These are phyloP conservation scores for Cystobasidiaceae sp. DNA, from an alignment of 1,284 basidiomycete species.

Conservation along the genomic window DNA sequence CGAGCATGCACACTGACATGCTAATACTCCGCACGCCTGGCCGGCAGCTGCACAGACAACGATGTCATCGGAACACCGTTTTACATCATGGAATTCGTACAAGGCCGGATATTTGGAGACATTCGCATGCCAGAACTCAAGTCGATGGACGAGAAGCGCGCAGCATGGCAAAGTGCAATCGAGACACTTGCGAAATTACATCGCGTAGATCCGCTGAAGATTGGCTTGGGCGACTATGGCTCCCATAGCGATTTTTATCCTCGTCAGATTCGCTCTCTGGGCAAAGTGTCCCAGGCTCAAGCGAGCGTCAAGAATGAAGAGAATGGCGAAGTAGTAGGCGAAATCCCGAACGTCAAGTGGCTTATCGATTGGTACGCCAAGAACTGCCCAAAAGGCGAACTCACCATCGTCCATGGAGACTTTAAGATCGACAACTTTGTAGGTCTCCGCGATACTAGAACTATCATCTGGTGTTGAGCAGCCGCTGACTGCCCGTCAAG, in stretches of 20 bases:
- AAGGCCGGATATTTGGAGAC: constrained; percentile 86
- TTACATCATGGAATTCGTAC: constrained; percentile 89
- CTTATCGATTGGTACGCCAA: constrained; percentile 70
- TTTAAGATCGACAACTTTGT: constrained; percentile 90
- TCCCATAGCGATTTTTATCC: constrained; percentile 77
- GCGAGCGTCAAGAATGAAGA: constrained; percentile 62
- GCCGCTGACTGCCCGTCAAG: constrained; percentile 9
- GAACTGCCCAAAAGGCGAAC: constrained; percentile 67
- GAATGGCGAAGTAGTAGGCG: constrained; percentile 56
- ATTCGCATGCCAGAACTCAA: constrained; percentile 64
- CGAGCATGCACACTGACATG: too few relatives aligned
- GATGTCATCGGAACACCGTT: constrained; percentile 79
- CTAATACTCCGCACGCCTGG: not conserved
- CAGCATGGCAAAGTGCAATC: constrained; percentile 76
- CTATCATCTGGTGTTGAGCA: not conserved
- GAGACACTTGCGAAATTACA: constrained; percentile 68
- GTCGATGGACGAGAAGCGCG: constrained; percentile 57
- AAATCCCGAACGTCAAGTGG: constrained; percentile 66
- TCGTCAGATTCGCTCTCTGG: constrained; percentile 80
- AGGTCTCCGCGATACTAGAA: not conserved
- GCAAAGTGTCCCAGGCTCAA: constrained; percentile 68
- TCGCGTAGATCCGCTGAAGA: constrained; percentile 60
- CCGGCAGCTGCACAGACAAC: constrained; percentile 58
- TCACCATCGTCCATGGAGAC: constrained; percentile 80
- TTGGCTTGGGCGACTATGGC: constrained; percentile 74